These are phyloP conservation scores for Hura crepitans DNA, from an alignment of 441 rosid genomes.

Conservation along the genomic window DNA sequence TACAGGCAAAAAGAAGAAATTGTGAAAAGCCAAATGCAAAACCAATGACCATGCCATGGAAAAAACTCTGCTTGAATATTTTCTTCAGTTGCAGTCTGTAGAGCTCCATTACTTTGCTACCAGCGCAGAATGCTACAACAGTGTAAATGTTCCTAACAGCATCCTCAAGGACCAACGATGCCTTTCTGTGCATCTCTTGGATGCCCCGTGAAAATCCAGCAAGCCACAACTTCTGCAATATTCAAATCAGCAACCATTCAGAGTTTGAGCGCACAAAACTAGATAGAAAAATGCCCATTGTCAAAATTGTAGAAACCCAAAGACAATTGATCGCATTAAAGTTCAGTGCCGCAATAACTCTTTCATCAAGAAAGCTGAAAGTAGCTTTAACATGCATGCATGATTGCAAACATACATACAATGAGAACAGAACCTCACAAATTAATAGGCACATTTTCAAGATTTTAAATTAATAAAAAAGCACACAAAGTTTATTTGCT, in stretches of 20 bases:
- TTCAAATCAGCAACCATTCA: slow-evolving; percentile 20
- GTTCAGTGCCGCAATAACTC: not conserved
- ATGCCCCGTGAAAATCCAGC: slow-evolving; percentile 98
- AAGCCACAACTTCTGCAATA: slow-evolving; percentile 93
- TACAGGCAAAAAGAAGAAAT: slow-evolving; percentile 97
- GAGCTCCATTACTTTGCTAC: slow-evolving; percentile 98
- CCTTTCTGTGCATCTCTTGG: slow-evolving; percentile 99
- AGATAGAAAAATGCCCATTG: not conserved
- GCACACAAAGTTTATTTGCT: not conserved
- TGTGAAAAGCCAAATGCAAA: slow-evolving; percentile 97
- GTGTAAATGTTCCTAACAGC: slow-evolving; percentile 98
- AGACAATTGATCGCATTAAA: not conserved
- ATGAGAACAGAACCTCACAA: no score
- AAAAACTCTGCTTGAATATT: slow-evolving; percentile 74
- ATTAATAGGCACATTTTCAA: no score
- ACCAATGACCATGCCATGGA: slow-evolving; percentile 92
- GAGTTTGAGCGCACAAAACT: slow-evolving; percentile 8
- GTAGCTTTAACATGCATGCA: no score
- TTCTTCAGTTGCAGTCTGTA: slow-evolving; percentile 73
- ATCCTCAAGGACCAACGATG: slow-evolving; percentile 97
- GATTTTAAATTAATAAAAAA: not conserved
- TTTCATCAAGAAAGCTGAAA: no score
- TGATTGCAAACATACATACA: no score
- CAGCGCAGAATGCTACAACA: slow-evolving; percentile 99
- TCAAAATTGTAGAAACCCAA: not conserved